phyloP scores from a whole-genome alignment of 2,329 filamentous ascomycete genomes.

The Canariomyces notabilis region DNA sequence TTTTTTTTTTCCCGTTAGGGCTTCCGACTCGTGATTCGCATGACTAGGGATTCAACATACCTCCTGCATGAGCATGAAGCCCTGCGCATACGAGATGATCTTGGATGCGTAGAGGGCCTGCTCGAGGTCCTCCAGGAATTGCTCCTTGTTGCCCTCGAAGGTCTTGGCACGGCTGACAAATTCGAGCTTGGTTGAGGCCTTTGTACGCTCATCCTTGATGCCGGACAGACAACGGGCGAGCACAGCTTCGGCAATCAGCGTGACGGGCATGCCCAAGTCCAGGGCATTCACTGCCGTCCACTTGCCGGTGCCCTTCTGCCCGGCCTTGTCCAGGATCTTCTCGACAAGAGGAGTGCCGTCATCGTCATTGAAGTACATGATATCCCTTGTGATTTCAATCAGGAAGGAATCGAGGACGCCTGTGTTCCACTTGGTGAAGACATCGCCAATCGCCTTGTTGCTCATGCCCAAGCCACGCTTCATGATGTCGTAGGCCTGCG shows the following conservation, averaged over 20 bases:
- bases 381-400: constrained; percentile 97
- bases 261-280: constrained; percentile 97
- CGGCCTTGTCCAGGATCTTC: constrained; percentile 98
- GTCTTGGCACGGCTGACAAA: constrained; percentile 67
- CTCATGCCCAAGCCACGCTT: constrained; percentile 90
- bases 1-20: constrained; percentile 10
- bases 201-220: constrained; percentile 87
- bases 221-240: constrained; percentile 90
- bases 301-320: constrained; percentile 99
- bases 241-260: constrained; percentile 94
- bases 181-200: constrained; percentile 72
- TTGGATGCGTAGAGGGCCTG: constrained; percentile 98
- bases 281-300: constrained; percentile 99
- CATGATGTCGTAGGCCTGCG: constrained; percentile 96
- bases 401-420: constrained; percentile 98
- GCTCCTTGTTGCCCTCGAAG: constrained; percentile 85
- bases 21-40: not conserved
- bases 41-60: constrained; percentile 45
- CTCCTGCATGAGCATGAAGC: constrained; percentile 99
- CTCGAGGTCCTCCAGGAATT: constrained; percentile 95
- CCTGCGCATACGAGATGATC: constrained; percentile 99
- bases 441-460: constrained; percentile 93
- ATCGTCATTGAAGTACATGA: constrained; percentile 97
- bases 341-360: constrained; percentile 87
- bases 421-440: constrained; percentile 95